These are phyloP conservation scores for Antrodiella citrinella DNA, from an alignment of 768 basidiomycete genomes.

Conservation along the genomic window DNA sequence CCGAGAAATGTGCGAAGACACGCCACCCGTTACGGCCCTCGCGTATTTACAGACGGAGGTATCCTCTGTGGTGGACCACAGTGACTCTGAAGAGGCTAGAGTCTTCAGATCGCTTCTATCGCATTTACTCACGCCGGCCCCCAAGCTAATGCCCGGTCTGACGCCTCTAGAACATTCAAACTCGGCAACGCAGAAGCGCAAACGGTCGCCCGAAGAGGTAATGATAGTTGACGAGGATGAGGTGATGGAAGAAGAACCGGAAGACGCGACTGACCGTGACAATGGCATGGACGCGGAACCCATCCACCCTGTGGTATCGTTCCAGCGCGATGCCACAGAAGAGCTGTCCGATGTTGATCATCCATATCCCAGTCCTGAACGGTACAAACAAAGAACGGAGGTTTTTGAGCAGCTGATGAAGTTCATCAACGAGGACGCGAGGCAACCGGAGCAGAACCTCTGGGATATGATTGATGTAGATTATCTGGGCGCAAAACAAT, in stretches of 20 bases:
- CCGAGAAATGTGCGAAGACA: constrained; percentile 72
- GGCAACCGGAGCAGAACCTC: constrained; percentile 58
- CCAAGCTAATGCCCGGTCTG: neutral
- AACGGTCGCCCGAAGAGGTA: neutral
- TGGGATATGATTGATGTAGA: constrained; percentile 49
- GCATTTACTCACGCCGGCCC: constrained; percentile 40
- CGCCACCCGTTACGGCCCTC: constrained; percentile 53
- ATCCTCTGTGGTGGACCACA: constrained; percentile 63
- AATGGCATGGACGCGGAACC: neutral
- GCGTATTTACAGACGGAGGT: constrained; percentile 66
- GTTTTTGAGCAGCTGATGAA: constrained; percentile 62
- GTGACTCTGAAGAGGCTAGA: constrained; percentile 49
- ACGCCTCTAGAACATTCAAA: neutral
- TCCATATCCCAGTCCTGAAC: constrained; percentile 31
- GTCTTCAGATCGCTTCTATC: constrained; percentile 59
- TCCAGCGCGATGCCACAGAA: constrained; percentile 24
- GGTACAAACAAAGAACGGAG: constrained; percentile 57
- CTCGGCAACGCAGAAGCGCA: neutral
- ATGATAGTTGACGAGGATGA: neutral
- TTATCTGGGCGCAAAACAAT: neutral
- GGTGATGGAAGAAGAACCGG: neutral
- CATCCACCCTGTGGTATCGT: constrained; percentile 2
- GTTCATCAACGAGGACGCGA: constrained; percentile 55
- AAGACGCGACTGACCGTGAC: neutral
- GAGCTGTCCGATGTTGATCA: constrained; percentile 11